Conservation (phyloP, 768 basidiomycete genomes). For the Lentinula aciculospora region DNA sequence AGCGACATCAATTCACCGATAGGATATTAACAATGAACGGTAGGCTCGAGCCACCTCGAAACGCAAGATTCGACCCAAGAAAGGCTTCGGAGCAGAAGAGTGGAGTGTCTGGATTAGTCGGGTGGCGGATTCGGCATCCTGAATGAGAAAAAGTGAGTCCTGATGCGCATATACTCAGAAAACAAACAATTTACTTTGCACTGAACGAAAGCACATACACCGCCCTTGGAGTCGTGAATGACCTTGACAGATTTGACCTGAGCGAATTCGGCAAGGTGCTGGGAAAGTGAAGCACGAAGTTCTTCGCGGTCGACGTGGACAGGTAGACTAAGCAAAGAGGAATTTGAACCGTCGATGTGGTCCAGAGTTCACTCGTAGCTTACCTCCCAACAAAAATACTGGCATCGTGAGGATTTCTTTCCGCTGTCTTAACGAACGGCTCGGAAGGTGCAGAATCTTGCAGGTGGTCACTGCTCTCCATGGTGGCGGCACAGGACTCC, state of each 20-base stretch:
- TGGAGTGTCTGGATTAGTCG: slow-evolving; percentile 57
- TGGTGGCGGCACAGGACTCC: slow-evolving; percentile 12
- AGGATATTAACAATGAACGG: slow-evolving; percentile 69
- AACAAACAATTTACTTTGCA: slow-evolving; percentile 44
- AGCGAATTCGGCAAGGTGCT: slow-evolving; percentile 62
- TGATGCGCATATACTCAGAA: not conserved
- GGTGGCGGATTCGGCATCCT: slow-evolving; percentile 57
- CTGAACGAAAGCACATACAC: slow-evolving; percentile 82
- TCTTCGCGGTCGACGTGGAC: slow-evolving; percentile 60
- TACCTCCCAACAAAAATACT: slow-evolving; percentile 86
- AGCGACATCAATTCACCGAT: slow-evolving; percentile 39
- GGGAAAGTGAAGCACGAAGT: slow-evolving; percentile 51
- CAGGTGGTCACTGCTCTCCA: slow-evolving; percentile 10
- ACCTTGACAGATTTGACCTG: slow-evolving; percentile 66
- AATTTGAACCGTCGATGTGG: slow-evolving; percentile 2
- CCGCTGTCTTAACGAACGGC: slow-evolving; percentile 25
- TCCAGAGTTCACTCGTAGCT: slow-evolving; percentile 1
- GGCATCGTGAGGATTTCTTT: slow-evolving; percentile 64
- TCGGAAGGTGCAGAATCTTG: slow-evolving; percentile 19
- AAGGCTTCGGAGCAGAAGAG: slow-evolving; percentile 48
- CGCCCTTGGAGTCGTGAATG: slow-evolving; percentile 69
- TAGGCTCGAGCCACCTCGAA: slow-evolving; percentile 77
- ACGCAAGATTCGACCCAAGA: slow-evolving; percentile 68
- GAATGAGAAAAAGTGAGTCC: not conserved
- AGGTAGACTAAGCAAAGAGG: slow-evolving; percentile 48